phyloP scores from a whole-genome alignment of 2,329 filamentous ascomycete genomes.

The Penicillium sp. region DNA sequence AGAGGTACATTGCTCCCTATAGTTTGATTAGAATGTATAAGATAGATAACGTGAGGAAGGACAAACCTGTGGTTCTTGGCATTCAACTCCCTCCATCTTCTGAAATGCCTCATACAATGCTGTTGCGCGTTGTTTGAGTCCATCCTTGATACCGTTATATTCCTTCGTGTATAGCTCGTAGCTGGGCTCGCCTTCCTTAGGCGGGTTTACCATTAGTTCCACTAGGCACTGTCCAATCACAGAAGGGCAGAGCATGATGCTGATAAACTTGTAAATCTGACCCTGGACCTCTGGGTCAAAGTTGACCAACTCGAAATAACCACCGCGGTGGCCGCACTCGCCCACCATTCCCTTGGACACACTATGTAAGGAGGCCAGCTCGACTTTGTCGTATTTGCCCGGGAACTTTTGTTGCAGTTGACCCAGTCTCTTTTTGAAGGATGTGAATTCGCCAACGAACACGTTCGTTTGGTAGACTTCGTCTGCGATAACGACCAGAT shows the following conservation, averaged over 20 bases:
- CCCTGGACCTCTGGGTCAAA: conserved; percentile 82
- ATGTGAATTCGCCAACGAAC: conserved; percentile 89
- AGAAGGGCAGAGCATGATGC: conserved; percentile 92
- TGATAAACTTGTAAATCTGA: conserved; percentile 98
- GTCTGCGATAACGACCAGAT: conserved; percentile 86
- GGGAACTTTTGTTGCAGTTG: conserved; percentile 69
- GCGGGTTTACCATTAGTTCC: conserved; percentile 97
- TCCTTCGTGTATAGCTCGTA: conserved; percentile 80
- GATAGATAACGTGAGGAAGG: neutral
- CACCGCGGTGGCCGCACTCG: conserved; percentile 95
- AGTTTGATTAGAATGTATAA: conserved; percentile 8
- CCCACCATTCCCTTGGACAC: conserved; percentile 98
- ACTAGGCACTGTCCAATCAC: conserved; percentile 95
- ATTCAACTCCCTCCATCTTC: conserved; percentile 94
- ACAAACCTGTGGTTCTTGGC: conserved; percentile 69
- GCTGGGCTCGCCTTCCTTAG: conserved; percentile 75
- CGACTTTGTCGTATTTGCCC: conserved; percentile 75
- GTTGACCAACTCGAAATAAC: conserved; percentile 93
- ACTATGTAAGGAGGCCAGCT: conserved; percentile 88
- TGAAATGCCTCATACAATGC: conserved; percentile 87
- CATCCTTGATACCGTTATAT: conserved; percentile 75
- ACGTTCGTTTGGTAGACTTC: conserved; percentile 99
- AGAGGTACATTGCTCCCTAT: conserved; percentile 96
- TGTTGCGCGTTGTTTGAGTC: conserved; percentile 72
- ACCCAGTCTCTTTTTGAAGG: conserved; percentile 86